Percentiles rank a stretch among this genome's conserved stretches.
Conservation (phyloP, 768 basidiomycete genomes). For the Xanthoconium purpureum region DNA sequence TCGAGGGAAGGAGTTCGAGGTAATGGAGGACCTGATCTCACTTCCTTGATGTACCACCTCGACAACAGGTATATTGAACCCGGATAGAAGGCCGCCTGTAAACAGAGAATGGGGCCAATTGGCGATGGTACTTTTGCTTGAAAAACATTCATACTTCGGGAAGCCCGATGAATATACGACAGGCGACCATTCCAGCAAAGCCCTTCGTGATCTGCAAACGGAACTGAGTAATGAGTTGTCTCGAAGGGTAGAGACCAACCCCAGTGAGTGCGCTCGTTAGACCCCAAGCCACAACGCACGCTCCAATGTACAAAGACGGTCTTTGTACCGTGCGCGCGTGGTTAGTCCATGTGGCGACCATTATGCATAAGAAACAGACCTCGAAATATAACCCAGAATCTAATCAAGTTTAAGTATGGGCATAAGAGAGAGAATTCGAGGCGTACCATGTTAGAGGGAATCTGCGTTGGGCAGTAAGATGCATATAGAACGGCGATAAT, state of each 20-base stretch:
- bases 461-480: slow-evolving; percentile 60
- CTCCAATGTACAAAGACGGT: slow-evolving; percentile 60
- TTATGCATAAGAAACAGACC: slow-evolving; percentile 32
- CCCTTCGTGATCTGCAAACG: slow-evolving; percentile 46
- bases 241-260: slow-evolving; percentile 27
- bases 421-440: not conserved
- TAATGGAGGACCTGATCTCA: slow-evolving; percentile 35
- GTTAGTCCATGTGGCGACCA: not conserved
- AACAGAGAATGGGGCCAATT: not conserved
- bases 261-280: slow-evolving; percentile 61
- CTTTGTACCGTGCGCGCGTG: slow-evolving; percentile 27
- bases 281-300: slow-evolving; percentile 62
- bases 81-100: slow-evolving; percentile 61
- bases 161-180: slow-evolving; percentile 60
- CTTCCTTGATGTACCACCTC: no score
- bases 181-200: slow-evolving; percentile 56
- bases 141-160: slow-evolving; percentile 42
- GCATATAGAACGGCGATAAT: slow-evolving; percentile 53
- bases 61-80: slow-evolving; percentile 15
- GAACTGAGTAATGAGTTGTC: not conserved
- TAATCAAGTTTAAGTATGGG: slow-evolving; percentile 14
- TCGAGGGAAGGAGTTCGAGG: no score
- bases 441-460: slow-evolving; percentile 66
- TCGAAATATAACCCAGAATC: slow-evolving; percentile 53
- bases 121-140: not conserved